Conservation (phyloP, 768 basidiomycete species). For the Paxillus involutus region DNA sequence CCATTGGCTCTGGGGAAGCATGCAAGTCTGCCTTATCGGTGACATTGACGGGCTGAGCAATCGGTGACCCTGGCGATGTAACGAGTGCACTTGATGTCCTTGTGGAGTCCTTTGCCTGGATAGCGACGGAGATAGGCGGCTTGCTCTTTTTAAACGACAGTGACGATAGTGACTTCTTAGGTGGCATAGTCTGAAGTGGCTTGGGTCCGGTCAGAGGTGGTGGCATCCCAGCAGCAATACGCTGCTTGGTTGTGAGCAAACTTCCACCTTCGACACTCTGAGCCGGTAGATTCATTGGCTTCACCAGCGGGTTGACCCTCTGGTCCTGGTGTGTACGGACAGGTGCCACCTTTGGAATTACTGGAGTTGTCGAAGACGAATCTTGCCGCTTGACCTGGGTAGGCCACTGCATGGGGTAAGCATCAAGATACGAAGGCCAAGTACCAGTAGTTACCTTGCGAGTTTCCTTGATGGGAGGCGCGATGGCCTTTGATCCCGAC, state of each 20-base stretch:
- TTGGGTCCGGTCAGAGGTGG: constrained; percentile 36
- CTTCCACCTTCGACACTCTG: constrained; percentile 28
- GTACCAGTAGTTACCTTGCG: constrained; percentile 12
- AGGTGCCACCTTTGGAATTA: constrained; percentile 10
- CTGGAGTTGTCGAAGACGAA: background rate
- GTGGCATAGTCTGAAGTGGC: constrained; percentile 17
- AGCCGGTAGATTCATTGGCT: constrained; percentile 25
- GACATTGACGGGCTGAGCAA: background rate
- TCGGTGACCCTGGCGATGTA: constrained; percentile 12
- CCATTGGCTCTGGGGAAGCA: constrained; percentile 22
- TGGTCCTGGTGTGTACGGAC: constrained; percentile 32
- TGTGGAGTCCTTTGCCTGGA: constrained; percentile 14
- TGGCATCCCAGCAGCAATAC: constrained; percentile 42
- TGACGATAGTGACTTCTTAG: constrained; percentile 26
- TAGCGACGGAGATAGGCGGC: constrained; percentile 6
- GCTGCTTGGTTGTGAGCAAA: constrained; percentile 51
- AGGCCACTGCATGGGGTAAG: constrained; percentile 5
- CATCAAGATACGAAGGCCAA: background rate
- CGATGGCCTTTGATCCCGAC: constrained; percentile 1
- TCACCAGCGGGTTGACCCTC: constrained; percentile 30
- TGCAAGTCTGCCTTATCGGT: background rate
- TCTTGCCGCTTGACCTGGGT: constrained; percentile 10
- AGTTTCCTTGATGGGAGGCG: background rate
- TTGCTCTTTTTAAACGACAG: constrained; percentile 47
- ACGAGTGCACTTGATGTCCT: background rate